These are phyloP conservation scores for Magnolia officinalis DNA, from an alignment of 164 flowering plant genomes.

Conservation along the genomic window DNA sequence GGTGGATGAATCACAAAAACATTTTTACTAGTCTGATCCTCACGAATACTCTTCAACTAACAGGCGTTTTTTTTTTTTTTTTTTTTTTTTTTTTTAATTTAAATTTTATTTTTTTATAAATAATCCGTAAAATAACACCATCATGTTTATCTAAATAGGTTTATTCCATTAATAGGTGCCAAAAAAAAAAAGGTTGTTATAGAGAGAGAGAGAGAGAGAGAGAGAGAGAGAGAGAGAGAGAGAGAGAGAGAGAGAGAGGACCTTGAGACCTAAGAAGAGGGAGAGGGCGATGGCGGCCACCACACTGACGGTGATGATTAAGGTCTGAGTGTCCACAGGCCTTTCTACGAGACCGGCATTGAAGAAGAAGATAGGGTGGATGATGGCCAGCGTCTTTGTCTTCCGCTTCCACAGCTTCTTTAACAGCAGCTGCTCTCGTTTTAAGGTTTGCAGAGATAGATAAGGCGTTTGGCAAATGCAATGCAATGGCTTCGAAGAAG, in stretches of 20 bases:
- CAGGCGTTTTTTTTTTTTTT: too few species aligned
- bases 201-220: constrained; percentile 5
- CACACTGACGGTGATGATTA: constrained; percentile 66
- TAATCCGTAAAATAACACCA: too few species aligned
- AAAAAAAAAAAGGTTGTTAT: not conserved
- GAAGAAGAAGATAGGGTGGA: constrained; percentile 51
- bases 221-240: not conserved
- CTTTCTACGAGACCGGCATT: constrained; percentile 28
- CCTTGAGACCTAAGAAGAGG: constrained; percentile 82
- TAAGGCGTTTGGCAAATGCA: not conserved
- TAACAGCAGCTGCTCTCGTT: constrained; percentile 3
- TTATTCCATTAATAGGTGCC: too few species aligned
- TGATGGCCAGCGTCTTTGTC: constrained; percentile 22
- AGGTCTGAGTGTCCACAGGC: constrained; percentile 68
- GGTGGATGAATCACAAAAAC: not conserved
- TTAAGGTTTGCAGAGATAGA: constrained; percentile 5
- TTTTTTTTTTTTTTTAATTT: too few species aligned
- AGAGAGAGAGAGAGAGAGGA: constrained; percentile 11
- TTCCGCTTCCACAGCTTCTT: not conserved
- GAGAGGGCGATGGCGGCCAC: constrained; percentile 80
- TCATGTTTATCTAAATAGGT: too few species aligned
- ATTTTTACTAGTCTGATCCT: not conserved
- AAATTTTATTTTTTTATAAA: too few species aligned
- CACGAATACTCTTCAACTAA: not conserved
- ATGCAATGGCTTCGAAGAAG: constrained; percentile 12